These are phyloP conservation scores for Cucumis sativus DNA, from an alignment of 306 rosid genomes.

Conservation along the genomic window Cucumber_9930_V3 NC_026656.2:14024001-14024500, in stretches of 20 bases:
- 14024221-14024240: background rate
- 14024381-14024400: background rate
- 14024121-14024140: constrained; percentile 73
- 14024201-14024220: constrained; percentile 11
- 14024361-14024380: background rate
- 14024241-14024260: background rate
- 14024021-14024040: constrained; percentile 46
- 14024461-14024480: background rate
- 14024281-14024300: too few relatives aligned
- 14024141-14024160: constrained; percentile 54
- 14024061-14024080: constrained; percentile 43
- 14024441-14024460: background rate
- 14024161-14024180: constrained; percentile 91
- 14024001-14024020: constrained; percentile 33
- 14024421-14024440: background rate
- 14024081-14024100: constrained; percentile 54
- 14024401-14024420: background rate
- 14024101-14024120: constrained; percentile 53
- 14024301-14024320: too few relatives aligned
- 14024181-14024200: constrained; percentile 63
- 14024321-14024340: too few relatives aligned
- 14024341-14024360: too few relatives aligned
- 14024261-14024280: too few relatives aligned
- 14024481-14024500: background rate
- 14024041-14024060: constrained; percentile 46